Percentiles rank a stretch among this genome's conserved stretches.
These are phyloP conservation scores for Fraxinus angustifolia DNA, from an alignment of 305 asterid genomes.

Conservation along the genomic window DNA sequence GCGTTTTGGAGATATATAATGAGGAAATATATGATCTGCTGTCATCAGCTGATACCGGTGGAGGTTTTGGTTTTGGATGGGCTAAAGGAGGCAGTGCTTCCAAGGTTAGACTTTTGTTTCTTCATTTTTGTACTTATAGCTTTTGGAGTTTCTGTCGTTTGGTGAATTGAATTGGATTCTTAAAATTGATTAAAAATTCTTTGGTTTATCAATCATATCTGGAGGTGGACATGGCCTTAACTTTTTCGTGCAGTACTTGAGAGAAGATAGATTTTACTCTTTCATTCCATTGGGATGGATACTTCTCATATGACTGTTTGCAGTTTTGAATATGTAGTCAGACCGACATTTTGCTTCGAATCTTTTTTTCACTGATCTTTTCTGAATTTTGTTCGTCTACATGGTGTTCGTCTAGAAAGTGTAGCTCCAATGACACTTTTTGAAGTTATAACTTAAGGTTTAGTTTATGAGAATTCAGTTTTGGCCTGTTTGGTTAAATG, in stretches of 20 bases:
- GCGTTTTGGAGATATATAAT: constrained; percentile 83
- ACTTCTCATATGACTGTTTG: neutral
- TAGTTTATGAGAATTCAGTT: neutral
- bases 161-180: neutral
- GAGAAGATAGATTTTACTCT: neutral
- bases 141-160: neutral
- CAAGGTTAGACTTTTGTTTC: constrained; percentile 42
- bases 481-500: neutral
- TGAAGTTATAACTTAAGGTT: neutral
- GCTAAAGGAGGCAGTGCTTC: constrained; percentile 64
- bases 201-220: neutral
- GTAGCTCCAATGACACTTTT: too few relatives aligned
- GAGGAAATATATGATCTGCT: constrained; percentile 85
- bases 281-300: neutral
- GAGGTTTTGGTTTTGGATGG: constrained; percentile 80
- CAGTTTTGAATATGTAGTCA: too few relatives aligned
- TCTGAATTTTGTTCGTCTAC: too few relatives aligned
- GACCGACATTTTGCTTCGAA: too few relatives aligned
- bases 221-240: neutral
- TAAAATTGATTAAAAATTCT: neutral
- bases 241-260: neutral
- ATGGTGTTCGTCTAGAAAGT: too few relatives aligned
- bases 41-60: constrained; percentile 47
- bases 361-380: too few relatives aligned
- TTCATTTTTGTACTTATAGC: neutral